Evolutionary conservation across 768 basidiomycete species (phyloP).

Genomic region (Lactarius hengduanensis): DNA sequence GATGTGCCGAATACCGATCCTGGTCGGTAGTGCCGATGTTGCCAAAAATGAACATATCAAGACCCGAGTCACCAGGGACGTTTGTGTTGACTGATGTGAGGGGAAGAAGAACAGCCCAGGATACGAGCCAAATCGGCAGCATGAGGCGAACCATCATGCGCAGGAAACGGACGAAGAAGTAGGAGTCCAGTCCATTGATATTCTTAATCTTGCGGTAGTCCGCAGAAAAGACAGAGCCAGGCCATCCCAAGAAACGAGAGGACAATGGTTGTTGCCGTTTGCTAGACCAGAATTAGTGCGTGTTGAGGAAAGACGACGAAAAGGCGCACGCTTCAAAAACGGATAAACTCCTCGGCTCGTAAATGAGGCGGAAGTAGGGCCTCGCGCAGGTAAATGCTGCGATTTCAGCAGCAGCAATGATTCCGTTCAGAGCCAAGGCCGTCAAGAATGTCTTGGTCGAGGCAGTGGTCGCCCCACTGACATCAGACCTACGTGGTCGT

Average conservation of each 20-base stretch:
- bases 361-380: slow-evolving; percentile 83
- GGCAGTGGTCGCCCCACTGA: slow-evolving; percentile 49
- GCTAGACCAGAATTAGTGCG: slow-evolving; percentile 36
- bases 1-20: slow-evolving; percentile 70
- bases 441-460: slow-evolving; percentile 80
- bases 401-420: slow-evolving; percentile 70
- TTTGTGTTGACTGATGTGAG: slow-evolving; percentile 56
- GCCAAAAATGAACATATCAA: slow-evolving; percentile 78
- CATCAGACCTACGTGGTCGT: slow-evolving; percentile 39
- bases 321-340: slow-evolving; percentile 45
- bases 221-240: slow-evolving; percentile 56
- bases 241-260: slow-evolving; percentile 59
- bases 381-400: slow-evolving; percentile 78
- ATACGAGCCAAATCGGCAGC: slow-evolving; percentile 87
- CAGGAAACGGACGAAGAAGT: slow-evolving; percentile 89
- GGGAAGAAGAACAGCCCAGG: slow-evolving; percentile 85
- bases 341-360: slow-evolving; percentile 79
- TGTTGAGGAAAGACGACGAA: slow-evolving; percentile 1
- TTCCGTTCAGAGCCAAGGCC: slow-evolving; percentile 79
- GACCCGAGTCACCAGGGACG: slow-evolving; percentile 47
- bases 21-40: slow-evolving; percentile 58
- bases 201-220: slow-evolving; percentile 61
- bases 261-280: slow-evolving; percentile 60
- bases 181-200: slow-evolving; percentile 85
- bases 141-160: slow-evolving; percentile 81